Evolutionary conservation across 2,329 filamentous ascomycete species (phyloP).

Genomic region (Pseudogymnoascus sp.): DNA sequence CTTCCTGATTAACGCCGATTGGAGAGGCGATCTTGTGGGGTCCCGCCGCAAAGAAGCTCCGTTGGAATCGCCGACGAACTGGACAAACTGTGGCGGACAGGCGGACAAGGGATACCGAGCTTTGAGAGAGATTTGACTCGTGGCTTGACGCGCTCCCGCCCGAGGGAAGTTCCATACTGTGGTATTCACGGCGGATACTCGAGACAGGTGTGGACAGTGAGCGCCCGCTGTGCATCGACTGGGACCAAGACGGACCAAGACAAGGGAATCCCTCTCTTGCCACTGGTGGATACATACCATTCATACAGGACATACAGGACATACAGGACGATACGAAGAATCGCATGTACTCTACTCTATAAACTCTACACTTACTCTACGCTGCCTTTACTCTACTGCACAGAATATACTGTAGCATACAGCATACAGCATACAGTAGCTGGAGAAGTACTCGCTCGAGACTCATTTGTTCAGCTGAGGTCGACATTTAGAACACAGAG

Average conservation of each 20-base stretch:
- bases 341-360: neutral
- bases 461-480: conserved; percentile 6
- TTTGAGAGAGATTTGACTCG: conserved; percentile 5
- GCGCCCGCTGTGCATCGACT: conserved; percentile 4
- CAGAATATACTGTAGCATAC: neutral
- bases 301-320: neutral
- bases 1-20: conserved; percentile 7
- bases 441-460: neutral
- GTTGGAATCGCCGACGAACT: conserved; percentile 3
- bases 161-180: conserved; percentile 1
- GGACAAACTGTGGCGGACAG: conserved; percentile 6
- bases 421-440: neutral
- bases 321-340: neutral
- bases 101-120: conserved; percentile 1
- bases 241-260: conserved; percentile 1
- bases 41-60: conserved; percentile 1
- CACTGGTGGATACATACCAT: neutral
- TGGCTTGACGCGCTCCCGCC: conserved; percentile 6
- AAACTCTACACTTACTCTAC: neutral
- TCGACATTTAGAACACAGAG: neutral
- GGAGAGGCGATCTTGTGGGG: conserved; percentile 6
- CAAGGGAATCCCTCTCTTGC: neutral
- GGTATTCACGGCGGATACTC: conserved; percentile 5
- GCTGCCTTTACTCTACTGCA: neutral
- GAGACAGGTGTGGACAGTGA: neutral